Percentiles rank a stretch among this genome's conserved stretches.
Evolutionary conservation across 23 red algal species (phyloP).

Genomic region (Gracilaria caudata): DNA sequence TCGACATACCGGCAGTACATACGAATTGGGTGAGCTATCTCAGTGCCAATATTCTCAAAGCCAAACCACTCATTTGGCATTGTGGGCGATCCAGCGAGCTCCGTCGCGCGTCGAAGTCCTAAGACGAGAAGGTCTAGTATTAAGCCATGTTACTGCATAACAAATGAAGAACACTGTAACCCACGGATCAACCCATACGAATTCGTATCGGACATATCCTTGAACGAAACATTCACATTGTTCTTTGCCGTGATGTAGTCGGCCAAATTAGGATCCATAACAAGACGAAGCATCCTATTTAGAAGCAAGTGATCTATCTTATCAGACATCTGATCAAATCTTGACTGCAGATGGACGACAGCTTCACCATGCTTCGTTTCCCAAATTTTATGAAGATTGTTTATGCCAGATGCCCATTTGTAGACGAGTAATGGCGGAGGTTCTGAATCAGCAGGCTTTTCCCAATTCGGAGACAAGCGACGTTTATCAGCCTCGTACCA

Average conservation of each 20-base stretch:
- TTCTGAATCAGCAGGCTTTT: constrained; percentile 94
- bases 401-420: constrained; percentile 88
- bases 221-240: constrained; percentile 89
- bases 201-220: constrained; percentile 98
- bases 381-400: constrained; percentile 91
- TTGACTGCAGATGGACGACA: constrained; percentile 74
- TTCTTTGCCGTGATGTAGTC: constrained; percentile 98
- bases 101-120: constrained; percentile 67
- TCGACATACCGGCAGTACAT: constrained; percentile 90
- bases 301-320: constrained; percentile 87
- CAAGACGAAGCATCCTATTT: constrained; percentile 87
- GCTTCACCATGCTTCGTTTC: constrained; percentile 71
- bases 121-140: constrained; percentile 79
- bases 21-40: constrained; percentile 79
- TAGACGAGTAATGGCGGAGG: constrained; percentile 91
- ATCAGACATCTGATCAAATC: constrained; percentile 76
- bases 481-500: constrained; percentile 96
- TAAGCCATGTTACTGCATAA: constrained; percentile 86
- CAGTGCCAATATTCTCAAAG: constrained; percentile 64
- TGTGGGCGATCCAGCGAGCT: constrained; percentile 83
- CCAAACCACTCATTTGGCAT: constrained; percentile 75
- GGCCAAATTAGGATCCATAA: constrained; percentile 93
- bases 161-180: constrained; percentile 93
- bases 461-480: constrained; percentile 88
- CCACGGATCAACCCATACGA: constrained; percentile 85